Evolutionary conservation across 1,284 basidiomycete genomes (phyloP).

Genomic region (Apiotrichum brassicae): DNA sequence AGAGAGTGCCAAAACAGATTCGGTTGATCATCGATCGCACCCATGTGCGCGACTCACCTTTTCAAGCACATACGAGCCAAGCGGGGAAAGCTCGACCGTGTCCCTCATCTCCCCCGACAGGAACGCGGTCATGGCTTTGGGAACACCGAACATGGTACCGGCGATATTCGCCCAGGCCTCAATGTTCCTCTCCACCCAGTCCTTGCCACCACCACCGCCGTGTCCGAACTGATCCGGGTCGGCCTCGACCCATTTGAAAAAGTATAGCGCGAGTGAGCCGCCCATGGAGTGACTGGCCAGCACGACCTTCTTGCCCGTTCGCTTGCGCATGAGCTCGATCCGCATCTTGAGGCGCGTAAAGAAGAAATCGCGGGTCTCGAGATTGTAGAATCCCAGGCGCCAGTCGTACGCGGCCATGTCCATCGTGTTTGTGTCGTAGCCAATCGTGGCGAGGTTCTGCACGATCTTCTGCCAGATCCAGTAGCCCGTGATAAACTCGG

Average conservation of each 20-base stretch:
- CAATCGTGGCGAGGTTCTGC: conserved; percentile 80
- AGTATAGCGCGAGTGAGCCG: conserved; percentile 52
- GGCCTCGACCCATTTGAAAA: conserved; percentile 90
- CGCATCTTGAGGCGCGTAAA: conserved; percentile 79
- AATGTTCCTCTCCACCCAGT: conserved; percentile 87
- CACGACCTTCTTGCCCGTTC: conserved; percentile 75
- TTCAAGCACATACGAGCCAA: conserved; percentile 53
- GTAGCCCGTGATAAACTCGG: conserved; percentile 86
- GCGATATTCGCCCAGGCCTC: conserved; percentile 77
- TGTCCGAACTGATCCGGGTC: conserved; percentile 53
- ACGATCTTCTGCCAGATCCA: conserved; percentile 97
- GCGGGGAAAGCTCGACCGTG: conserved; percentile 66
- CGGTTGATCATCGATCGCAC: no score
- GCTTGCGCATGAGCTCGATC: conserved; percentile 72
- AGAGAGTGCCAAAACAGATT: no score
- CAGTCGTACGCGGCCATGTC: conserved; percentile 84
- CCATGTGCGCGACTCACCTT: conserved; percentile 38
- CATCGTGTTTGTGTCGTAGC: conserved; percentile 86
- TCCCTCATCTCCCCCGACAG: conserved; percentile 92
- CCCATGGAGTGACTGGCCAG: conserved; percentile 84
- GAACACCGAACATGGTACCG: conserved; percentile 70
- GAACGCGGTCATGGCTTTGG: conserved; percentile 94
- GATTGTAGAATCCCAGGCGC: conserved; percentile 83
- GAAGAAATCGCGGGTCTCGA: conserved; percentile 85
- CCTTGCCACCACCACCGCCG: conserved; percentile 70